phyloP scores from a whole-genome alignment of 805 yeast species.

The Tetrapisispora iriomotensis region DNA sequence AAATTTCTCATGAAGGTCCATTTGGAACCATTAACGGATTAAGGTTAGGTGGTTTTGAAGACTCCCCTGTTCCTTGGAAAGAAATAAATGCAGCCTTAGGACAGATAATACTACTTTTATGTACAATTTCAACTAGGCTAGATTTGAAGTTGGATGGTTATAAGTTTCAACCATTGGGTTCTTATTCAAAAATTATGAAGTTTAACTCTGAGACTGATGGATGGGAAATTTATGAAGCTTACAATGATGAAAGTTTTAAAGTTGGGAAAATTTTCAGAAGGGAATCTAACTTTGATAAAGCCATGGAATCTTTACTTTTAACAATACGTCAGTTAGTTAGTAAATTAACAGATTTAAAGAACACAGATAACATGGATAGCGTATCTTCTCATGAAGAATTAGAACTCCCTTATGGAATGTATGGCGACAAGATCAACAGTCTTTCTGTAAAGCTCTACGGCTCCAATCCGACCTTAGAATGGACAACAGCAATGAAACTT shows the following conservation, averaged over 20 bases:
- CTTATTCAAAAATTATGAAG: slow-evolving; percentile 60
- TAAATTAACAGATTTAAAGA: slow-evolving; percentile 7
- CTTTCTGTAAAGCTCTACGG: slow-evolving; percentile 62
- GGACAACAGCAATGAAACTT: slow-evolving; percentile 86
- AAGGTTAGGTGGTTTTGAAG: slow-evolving; percentile 61
- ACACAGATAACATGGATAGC: background rate
- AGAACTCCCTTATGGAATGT: slow-evolving; percentile 67
- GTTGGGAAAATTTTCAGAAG: slow-evolving; percentile 54
- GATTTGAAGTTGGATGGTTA: slow-evolving; percentile 48
- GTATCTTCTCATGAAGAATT: slow-evolving; percentile 13
- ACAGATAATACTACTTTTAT: slow-evolving; percentile 59
- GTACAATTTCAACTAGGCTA: slow-evolving; percentile 52
- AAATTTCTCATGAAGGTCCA: slow-evolving; percentile 72
- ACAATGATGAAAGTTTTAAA: slow-evolving; percentile 63
- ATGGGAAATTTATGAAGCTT: slow-evolving; percentile 44
- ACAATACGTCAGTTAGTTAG: slow-evolving; percentile 19
- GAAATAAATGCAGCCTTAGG: slow-evolving; percentile 91
- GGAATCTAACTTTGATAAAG: slow-evolving; percentile 67
- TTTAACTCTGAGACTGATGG: slow-evolving; percentile 28
- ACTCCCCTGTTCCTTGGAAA: slow-evolving; percentile 66
- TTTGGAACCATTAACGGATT: slow-evolving; percentile 85
- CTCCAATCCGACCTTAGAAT: slow-evolving; percentile 54
- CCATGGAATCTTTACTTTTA: slow-evolving; percentile 67
- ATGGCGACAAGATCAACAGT: slow-evolving; percentile 66
- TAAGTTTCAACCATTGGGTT: slow-evolving; percentile 71